Base-by-base conservation (phyloP, 495 filamentous ascomycete species). In the Coniosporium apollinis region DNA sequence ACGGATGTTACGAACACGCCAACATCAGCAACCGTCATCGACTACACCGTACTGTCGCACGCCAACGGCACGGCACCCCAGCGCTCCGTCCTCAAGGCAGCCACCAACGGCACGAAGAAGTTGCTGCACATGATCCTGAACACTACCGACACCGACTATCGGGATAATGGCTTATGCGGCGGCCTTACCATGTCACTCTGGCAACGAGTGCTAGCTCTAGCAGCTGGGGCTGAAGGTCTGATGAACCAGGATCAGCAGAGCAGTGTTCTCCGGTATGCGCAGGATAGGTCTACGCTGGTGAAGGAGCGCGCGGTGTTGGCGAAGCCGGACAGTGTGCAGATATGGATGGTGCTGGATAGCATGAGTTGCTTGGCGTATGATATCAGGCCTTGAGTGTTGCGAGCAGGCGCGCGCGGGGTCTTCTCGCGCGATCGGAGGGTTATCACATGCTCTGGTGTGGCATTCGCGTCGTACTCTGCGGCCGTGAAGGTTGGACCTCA, bases 311-410 rank as follows among this genome's bases (percentile, higher is more conserved):
- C 50, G 19, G 44, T 44, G 30, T 22, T 44, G 36, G 50, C 48
- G 19, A 54, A 53, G 35, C 44, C 44, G 30, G 37, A 39, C 20
- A 47, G 44, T 30, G 34, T 34, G 21, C 56, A 53, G 44, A 52
- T 51, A 11, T 58, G 52, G 54, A 49, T 42, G 38, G 28, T 59
- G 34, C 45, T 61, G 19, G 54, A 59, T 29, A 45, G 41, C 9
- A 51, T 51, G 21, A 39, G 43, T 2, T 59, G 56, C 39, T 37
- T 59, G 30, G 33, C 44, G 19, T 61, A 61, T 46, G 50, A 54
- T 11, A 44, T 53, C n/a, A 17, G 14, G 5, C 8, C 28, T 15
- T 41, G 31, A 34, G 5, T n/a, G n/a, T n/a, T n/a, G n/a, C n/a
- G n/a, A n/a, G n/a, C n/a, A n/a, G n/a, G n/a, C n/a, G n/a, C n/a